Base-by-base conservation (phyloP, 2,329 filamentous ascomycete species). In the Nigrospora oryzae region DNA sequence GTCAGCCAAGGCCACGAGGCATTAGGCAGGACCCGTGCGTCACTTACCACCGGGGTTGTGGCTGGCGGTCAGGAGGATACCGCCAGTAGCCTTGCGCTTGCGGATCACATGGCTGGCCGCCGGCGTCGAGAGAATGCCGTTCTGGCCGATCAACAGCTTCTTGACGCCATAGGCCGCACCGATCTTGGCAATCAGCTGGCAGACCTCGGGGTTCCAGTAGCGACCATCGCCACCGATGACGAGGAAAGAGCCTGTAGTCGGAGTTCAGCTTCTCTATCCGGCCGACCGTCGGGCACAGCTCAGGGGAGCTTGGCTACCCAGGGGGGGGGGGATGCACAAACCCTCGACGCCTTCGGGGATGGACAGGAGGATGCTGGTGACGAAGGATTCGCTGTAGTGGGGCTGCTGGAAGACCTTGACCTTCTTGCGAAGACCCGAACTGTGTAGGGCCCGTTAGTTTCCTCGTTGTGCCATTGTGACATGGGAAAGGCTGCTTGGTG, bases 391-490 rank as follows among this genome's bases (percentile, higher is more conserved):
- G 68, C 88, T 90, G 78, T 98, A 98, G 72, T 98, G 80, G 49
- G 83, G 76, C 69, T 96, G 77, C 69, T 98, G 89, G 77, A 98
- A 98, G 64, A 95, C 87, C 62, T 88, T 89, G 72, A 97, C 93
- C 81, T 95, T 97, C 74, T 98, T 98, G 53, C 93, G 89, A 67
- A 98, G 89, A 68, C 93, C 93, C 55, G 93, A 98, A 56, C 91
- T 97, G 60, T 46, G 50, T 44, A 47, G 38, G 39, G 47, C 58
- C 42, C 56, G 50, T 39, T 43, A 31, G 43, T 37, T 43, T 40
- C 17, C 38, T 42, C 41, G 32, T 40, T 23, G 8, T 35, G 8
- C n/a, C 16, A 33, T 41, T 5, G 28, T 28, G 7, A 17, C 8
- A 15, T n/a, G 5, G 11, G 13, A 32, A 28, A 7, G 12, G n/a